A percentile compares a stretch with the other conserved stretches of the same genome.
phyloP scores from a whole-genome alignment of 805 yeast species.

The Starmerella kuoi region DNA sequence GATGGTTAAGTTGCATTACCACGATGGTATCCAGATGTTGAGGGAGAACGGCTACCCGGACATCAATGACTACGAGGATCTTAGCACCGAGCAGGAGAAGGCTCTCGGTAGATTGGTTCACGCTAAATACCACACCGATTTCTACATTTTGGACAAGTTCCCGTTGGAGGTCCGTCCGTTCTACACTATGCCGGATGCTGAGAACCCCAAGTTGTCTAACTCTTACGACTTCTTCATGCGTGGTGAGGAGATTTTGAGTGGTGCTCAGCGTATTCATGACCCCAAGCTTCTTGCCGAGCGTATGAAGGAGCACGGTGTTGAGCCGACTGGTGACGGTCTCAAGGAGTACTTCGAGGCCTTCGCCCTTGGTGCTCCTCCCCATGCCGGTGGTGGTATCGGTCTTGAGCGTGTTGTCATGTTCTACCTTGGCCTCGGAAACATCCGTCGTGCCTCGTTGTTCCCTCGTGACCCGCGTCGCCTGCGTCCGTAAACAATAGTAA shows the following conservation, averaged over 20 bases:
- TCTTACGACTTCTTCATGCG: conserved; percentile 99
- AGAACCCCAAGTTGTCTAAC: conserved; percentile 85
- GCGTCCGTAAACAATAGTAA: conserved; percentile 41
- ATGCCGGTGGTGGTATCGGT: conserved; percentile 99
- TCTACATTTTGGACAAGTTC: conserved; percentile 95
- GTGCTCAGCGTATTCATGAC: conserved; percentile 99
- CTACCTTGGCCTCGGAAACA: conserved; percentile 90
- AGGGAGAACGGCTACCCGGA: conserved; percentile 80
- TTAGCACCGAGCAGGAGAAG: conserved; percentile 89
- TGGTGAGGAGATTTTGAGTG: conserved; percentile 98
- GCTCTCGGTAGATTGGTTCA: conserved; percentile 80
- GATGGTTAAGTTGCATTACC: conserved; percentile 80
- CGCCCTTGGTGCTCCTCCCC: conserved; percentile 93
- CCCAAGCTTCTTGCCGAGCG: conserved; percentile 69
- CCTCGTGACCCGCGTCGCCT: conserved; percentile 97
- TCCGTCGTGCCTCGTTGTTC: conserved; percentile 96
- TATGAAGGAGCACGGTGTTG: conserved; percentile 71
- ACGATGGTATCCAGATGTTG: conserved; percentile 80
- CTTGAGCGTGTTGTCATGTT: conserved; percentile 98
- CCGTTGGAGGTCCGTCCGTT: conserved; percentile 95
- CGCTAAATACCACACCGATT: conserved; percentile 93
- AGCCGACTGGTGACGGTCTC: conserved; percentile 69
- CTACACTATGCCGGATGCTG: conserved; percentile 97
- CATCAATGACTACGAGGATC: conserved; percentile 66
- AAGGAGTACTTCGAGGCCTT: conserved; percentile 88